Base-by-base conservation (phyloP, 2,329 filamentous ascomycete genomes). In the Alternaria gaisen region DNA sequence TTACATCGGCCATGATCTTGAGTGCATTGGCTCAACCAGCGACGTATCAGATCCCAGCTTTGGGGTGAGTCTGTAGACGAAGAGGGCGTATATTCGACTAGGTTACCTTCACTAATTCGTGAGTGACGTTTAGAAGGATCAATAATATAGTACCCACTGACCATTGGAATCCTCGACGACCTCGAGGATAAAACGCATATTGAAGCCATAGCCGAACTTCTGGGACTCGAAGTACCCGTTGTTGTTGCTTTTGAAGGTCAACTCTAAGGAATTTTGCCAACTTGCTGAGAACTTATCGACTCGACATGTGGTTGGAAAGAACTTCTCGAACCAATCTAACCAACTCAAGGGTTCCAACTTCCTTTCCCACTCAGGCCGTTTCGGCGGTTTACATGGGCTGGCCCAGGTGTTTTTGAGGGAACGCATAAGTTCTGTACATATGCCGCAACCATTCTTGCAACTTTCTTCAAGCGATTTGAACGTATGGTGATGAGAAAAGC, bases 281-380 rank as follows among this genome's bases (percentile, higher is more conserved):
- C 44, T 50, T n/a, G 44, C 26, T 12, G 53, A 56, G 10, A 34
- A 50, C 9, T 43, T 56, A 40, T 56, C 53, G n/a, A n/a, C 26
- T 2, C 22, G 18, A 26, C 44, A 56, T 10, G 7, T 30, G 44
- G 50, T 56, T 7, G 44, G 44, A 11, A 51, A 51, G 10, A 50
- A 41, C 18, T 11, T 3, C 6, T 10, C 22, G 22, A 22, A 22
- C 22, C 22, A 22, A 22, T 22, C 20, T 22, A 22, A 22, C 20
- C 20, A 22, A 22, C 20, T 22, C 20, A 22, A 22, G 20, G 20
- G 20, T 22, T 22, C 3, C 20, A 22, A 22, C 20, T 22, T 22
- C 20, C 20, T 22, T 22, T 22, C 20, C 20, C 20, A 22, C 20
- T 22, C 20, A 3, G 20, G 20, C 20, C 20, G 20, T 22, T 22